Evolutionary conservation across 192 early-diverging fungal genomes (phyloP).

Genomic region (Anaeromyces robustus): DNA sequence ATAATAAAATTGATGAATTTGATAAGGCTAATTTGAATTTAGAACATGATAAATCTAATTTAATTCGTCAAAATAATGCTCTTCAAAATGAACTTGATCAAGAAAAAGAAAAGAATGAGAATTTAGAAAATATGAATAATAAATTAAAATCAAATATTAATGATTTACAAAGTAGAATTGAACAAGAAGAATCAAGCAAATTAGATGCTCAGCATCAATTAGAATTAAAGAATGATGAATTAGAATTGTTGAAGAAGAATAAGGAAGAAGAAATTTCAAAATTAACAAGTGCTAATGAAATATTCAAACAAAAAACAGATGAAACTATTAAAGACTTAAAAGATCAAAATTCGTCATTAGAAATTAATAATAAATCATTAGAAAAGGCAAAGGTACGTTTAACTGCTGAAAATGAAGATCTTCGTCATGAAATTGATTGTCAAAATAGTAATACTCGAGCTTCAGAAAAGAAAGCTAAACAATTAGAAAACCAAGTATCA

Average conservation of each 20-base stretch:
- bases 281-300: slow-evolving; percentile 37
- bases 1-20: background rate
- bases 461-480: slow-evolving; percentile 42
- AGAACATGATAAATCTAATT: slow-evolving; percentile 36
- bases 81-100: slow-evolving; percentile 43
- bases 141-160: slow-evolving; percentile 28
- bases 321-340: slow-evolving; percentile 52
- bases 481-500: slow-evolving; percentile 35
- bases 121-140: slow-evolving; percentile 24
- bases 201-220: slow-evolving; percentile 31
- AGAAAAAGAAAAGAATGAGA: background rate
- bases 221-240: slow-evolving; percentile 36
- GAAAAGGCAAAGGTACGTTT: slow-evolving; percentile 57
- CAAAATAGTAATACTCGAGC: slow-evolving; percentile 53
- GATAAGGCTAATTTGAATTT: slow-evolving; percentile 13
- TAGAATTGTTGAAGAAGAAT: slow-evolving; percentile 43
- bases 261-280: slow-evolving; percentile 37
- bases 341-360: slow-evolving; percentile 40
- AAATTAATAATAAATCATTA: slow-evolving; percentile 30
- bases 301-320: slow-evolving; percentile 28
- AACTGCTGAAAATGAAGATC: slow-evolving; percentile 57
- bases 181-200: slow-evolving; percentile 36
- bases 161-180: slow-evolving; percentile 48
- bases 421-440: slow-evolving; percentile 54
- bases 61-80: slow-evolving; percentile 17